Evolutionary conservation across 805 yeast genomes (phyloP), one percentile per base, ranked within the genome.

Genomic region (Candida ovalis): DNA sequence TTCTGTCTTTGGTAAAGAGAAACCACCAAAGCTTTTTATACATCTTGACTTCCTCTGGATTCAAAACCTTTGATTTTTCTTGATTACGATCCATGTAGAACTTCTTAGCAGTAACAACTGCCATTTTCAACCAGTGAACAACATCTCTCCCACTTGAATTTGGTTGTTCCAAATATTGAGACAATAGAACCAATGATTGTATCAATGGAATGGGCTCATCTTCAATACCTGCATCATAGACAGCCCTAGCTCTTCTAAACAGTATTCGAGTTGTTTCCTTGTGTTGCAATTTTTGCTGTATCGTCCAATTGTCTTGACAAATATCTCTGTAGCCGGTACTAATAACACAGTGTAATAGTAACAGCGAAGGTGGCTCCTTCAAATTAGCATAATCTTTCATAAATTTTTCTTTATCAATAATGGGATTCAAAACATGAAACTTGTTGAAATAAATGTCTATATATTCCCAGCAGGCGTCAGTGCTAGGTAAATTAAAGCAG

Each of bases 11-110:
- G 52, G 76, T 78, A 62, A 80, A 84, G 35, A 84, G 65, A 54
- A 78, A 73, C 90, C 91, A 84, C 87, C 88, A 84, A 15, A 82
- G 69, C 36, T 86, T 70, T 51, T 82, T 72, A 77, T 84, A 80
- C 45, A 78, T 60, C 51, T 77, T 75, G 19, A 22, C 40, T 8
- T 50, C 53, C 5, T 37, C 25, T 3, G 27, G 13, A 3, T 38
- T 24, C 5, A 50, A 17, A 22, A 8, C 22, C 21, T 10, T 22
- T 13, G 46, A 35, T 2, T 12, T 22, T 15, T 28, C 24, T 21
- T 44, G 47, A 28, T 51, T 77, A 53, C 88, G 70, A 60, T 85
- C 89, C 57, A 86, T 71, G 2, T 91, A 90, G 60, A 78, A 78
- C 12, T 87, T 86, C 60, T 84, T 90, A 3, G 89, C 89, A 44